These are phyloP conservation scores for Hanseniaspora meyeri DNA, from an alignment of 805 yeast genomes.

Conservation along the genomic window DNA sequence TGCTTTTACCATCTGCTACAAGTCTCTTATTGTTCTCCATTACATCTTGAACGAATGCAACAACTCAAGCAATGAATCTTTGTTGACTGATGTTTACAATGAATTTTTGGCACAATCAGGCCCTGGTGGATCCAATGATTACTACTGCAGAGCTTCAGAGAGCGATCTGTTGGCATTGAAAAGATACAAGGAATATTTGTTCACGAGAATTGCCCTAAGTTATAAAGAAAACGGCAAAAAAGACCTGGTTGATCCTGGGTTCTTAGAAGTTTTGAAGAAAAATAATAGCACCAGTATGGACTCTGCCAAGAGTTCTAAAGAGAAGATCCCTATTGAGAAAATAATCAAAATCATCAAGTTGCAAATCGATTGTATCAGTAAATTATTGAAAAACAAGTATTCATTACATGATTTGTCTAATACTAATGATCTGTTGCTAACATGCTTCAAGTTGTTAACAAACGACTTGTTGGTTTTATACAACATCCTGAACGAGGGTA, in stretches of 20 bases:
- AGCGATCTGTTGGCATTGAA: slow-evolving; percentile 45
- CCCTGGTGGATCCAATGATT: slow-evolving; percentile 22
- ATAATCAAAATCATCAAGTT: slow-evolving; percentile 1
- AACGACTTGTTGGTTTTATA: slow-evolving; percentile 76
- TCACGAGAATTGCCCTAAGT: slow-evolving; percentile 18
- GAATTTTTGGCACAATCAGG: neutral
- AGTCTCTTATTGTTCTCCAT: slow-evolving; percentile 72
- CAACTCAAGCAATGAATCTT: slow-evolving; percentile 24
- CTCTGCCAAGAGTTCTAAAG: neutral
- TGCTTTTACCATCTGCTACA: slow-evolving; percentile 87
- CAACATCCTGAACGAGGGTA: slow-evolving; percentile 90
- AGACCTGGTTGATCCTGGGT: slow-evolving; percentile 30
- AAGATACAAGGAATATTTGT: slow-evolving; percentile 61
- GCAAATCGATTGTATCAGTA: slow-evolving; percentile 27
- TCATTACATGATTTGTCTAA: slow-evolving; percentile 60
- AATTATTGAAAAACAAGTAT: slow-evolving; percentile 61
- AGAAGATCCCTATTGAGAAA: neutral
- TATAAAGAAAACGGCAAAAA: slow-evolving; percentile 3
- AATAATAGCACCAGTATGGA: neutral
- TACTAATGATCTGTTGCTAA: slow-evolving; percentile 62
- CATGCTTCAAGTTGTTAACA: slow-evolving; percentile 80
- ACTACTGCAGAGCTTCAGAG: slow-evolving; percentile 19
- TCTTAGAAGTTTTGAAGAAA: neutral
- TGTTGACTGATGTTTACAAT: slow-evolving; percentile 22
- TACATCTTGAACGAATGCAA: slow-evolving; percentile 90